A percentile compares a stretch with the other conserved stretches of the same genome.
Conservation (phyloP, 1,284 basidiomycete genomes). For the Leccinum fallax region DNA sequence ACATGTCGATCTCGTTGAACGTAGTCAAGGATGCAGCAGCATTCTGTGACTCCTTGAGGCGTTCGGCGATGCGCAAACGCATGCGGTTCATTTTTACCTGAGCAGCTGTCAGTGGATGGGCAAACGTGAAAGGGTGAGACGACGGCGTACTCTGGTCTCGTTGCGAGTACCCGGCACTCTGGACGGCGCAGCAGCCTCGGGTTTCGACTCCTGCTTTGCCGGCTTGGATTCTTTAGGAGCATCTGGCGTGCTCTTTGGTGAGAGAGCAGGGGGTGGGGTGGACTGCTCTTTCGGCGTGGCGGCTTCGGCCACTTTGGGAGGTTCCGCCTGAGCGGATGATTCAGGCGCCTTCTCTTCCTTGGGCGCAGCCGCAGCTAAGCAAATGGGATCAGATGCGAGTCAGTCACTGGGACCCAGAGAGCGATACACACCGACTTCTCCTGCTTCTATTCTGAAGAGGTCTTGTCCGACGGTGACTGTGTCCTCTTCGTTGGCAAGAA, state of each 20-base stretch:
- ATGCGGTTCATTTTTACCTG: conserved; percentile 98
- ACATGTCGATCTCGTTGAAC: conserved; percentile 99
- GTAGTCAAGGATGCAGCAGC: conserved; percentile 96
- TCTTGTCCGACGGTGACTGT: conserved; percentile 96
- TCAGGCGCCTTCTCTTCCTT: conserved; percentile 40
- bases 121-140: not conserved
- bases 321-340: conserved; percentile 39
- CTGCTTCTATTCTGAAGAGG: conserved; percentile 89
- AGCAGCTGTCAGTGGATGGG: not conserved
- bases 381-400: not conserved
- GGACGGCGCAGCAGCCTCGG: conserved; percentile 39
- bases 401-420: not conserved
- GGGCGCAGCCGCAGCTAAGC: conserved; percentile 32
- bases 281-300: conserved; percentile 55
- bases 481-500: conserved; percentile 90
- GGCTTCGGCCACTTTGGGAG: conserved; percentile 36
- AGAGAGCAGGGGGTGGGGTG: conserved; percentile 46
- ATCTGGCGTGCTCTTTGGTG: conserved; percentile 38
- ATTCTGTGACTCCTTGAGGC: conserved; percentile 98
- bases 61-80: conserved; percentile 96
- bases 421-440: conserved; percentile 60
- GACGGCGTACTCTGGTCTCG: conserved; percentile 78
- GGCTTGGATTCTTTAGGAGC: conserved; percentile 41
- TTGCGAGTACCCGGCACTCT: conserved; percentile 61
- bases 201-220: conserved; percentile 42